Base-by-base conservation (phyloP, 139 green algal genomes). In the Picochlorum sp. region DNA sequence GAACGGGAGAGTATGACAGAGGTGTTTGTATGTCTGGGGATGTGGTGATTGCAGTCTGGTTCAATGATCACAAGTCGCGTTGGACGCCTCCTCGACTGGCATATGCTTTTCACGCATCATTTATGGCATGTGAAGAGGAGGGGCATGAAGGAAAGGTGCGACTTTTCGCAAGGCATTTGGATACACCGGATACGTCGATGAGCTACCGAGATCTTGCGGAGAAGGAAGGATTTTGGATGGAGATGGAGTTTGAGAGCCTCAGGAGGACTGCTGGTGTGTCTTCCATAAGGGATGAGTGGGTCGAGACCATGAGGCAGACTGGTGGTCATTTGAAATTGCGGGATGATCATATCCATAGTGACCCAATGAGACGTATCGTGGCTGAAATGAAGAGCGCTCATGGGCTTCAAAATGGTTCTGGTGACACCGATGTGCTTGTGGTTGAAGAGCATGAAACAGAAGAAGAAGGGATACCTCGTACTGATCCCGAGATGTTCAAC, bases 21-120 rank as follows among this genome's bases (percentile, higher is more conserved):
- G 34, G 45, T 60, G 21, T 44, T 78, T 11, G 60, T 0, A 55
- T 83, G 0, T 31, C 61, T 34, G 64, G 64, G 4, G 73, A 82
- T 45, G 63, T 81, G 6, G 68, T 62, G 3, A 34, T 82, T 50
- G 76, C 67, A n/a, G 41, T 82, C 9, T 82, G 73, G 73, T 74
- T 82, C 28, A 60, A 65, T 7, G 68, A 74, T 51, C 68, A 78
- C 58, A 60, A 69, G 15, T 31, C 62, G 1, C 63, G 72, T 20
- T 75, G 67, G 54, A 73, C 76, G 23, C 55, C 52, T 3, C 76
- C 76, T 4, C 59, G 62, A 11, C 10, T 78, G 21, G 68, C 76
- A 3, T 82, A 75, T 24, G 50, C 75, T 13, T 82, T 82, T 49
- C 76, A 82, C 56, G 77, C 72, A 21, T 50, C 63, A 13, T 79